Evolutionary conservation across 148 eudicot species (phyloP), one percentile per base, ranked within the genome.

Genomic region (Silene uniflora): DNA sequence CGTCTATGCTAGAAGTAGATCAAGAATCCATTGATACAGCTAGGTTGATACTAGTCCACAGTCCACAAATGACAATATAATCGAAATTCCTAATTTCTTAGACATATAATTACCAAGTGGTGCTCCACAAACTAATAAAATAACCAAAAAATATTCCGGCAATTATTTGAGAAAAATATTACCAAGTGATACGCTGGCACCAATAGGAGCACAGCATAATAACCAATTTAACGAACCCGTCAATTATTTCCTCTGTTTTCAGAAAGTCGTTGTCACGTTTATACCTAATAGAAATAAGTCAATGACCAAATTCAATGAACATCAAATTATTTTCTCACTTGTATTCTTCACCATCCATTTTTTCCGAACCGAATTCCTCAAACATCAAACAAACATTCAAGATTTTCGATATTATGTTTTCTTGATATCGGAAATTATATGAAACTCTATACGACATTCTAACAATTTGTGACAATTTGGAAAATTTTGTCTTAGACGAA

Each of bases 221-320:
- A 68, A 68, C 27, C 0, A 44, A 68, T 22, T 42, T 44, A 68
- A 62, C 65, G 56, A 79, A 62, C 52, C 39, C 0, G 22, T 64
- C 73, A 49, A 72, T 58, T 29, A 42, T 32, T 19, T 56, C 10
- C 44, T 39, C 44, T 39, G 35, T 76, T 47, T 32, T n/a, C 17
- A 9, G 39, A 66, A 11, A 76, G 77, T 73, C 71, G 23, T 76
- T 49, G 21, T 77, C 84, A 81, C 84, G 81, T 77, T 73, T 63
- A 27, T 11, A 54, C 55, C 47, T 42, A 12, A 67, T 17, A 17
- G 52, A 68, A 16, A 63, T 14, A 29, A 16, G 56, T 52, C 56
- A 73, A 21, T 19, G 68, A 66, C 73, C 18, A 56, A 71, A 80
- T 63, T n/a, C 17, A 64, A 49, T 54, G 67, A 71, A 63, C 46